These are phyloP conservation scores for Platanthera guangdongensis DNA, from an alignment of 106 monocot species.

Conservation along the genomic window DNA sequence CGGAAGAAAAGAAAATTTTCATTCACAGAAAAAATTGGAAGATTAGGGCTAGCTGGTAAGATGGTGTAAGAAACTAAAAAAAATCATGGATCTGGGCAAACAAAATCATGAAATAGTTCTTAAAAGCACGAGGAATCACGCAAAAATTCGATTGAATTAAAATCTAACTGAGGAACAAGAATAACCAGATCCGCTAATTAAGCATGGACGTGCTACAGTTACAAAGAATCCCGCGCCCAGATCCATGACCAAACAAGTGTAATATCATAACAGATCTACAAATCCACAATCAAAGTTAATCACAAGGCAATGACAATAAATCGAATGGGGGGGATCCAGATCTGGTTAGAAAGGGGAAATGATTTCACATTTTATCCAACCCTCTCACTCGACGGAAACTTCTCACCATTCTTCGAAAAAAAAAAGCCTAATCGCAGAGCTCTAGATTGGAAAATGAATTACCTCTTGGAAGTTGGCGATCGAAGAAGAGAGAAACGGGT, in stretches of 20 bases:
- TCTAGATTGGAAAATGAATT: background rate
- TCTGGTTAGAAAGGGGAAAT: background rate
- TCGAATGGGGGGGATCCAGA: background rate
- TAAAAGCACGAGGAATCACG: background rate
- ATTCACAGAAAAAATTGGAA: too few species aligned
- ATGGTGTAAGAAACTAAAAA: background rate
- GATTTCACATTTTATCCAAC: background rate
- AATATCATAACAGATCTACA: background rate
- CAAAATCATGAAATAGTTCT: background rate
- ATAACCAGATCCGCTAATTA: constrained; percentile 4
- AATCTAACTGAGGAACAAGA: background rate
- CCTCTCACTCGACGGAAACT: background rate
- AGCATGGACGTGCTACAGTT: too few species aligned
- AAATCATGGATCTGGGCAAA: background rate
- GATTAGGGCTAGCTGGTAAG: too few species aligned
- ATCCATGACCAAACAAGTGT: background rate
- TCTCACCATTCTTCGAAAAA: background rate
- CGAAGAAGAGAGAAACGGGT: background rate
- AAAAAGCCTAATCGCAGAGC: background rate
- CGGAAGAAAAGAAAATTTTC: too few species aligned
- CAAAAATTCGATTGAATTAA: background rate
- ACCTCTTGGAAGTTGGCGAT: background rate
- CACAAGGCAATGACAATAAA: background rate
- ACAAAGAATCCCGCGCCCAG: background rate
- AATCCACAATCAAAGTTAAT: background rate